Conservation (phyloP, 768 basidiomycete genomes). For the Hericium erinaceus region DNA sequence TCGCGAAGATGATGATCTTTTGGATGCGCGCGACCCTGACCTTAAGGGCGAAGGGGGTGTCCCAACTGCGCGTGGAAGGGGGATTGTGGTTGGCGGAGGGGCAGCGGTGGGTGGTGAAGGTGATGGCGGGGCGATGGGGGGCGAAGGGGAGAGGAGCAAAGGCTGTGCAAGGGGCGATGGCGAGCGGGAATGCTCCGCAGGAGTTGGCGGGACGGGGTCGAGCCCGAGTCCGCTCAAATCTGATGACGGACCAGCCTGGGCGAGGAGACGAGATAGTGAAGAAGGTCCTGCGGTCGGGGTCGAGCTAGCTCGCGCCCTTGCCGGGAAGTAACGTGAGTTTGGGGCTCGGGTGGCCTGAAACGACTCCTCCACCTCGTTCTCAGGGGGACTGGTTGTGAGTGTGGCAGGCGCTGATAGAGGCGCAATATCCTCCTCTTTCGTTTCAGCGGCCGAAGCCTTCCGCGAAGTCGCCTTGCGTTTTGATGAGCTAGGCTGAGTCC, state of each 20-base stretch:
- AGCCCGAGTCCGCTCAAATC: slow-evolving; percentile 19
- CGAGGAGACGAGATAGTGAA: slow-evolving; percentile 69
- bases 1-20: slow-evolving; percentile 56
- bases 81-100: background rate
- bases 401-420: slow-evolving; percentile 42
- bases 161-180: slow-evolving; percentile 20
- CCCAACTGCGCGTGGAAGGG: background rate
- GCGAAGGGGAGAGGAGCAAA: background rate
- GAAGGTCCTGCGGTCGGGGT: slow-evolving; percentile 67
- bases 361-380: slow-evolving; percentile 65
- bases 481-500: slow-evolving; percentile 67
- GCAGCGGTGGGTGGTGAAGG: background rate
- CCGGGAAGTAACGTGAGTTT: slow-evolving; percentile 60
- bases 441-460: slow-evolving; percentile 35
- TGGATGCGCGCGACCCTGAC: slow-evolving; percentile 65
- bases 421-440: slow-evolving; percentile 29
- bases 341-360: slow-evolving; percentile 56
- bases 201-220: slow-evolving; percentile 13
- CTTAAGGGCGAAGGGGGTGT: slow-evolving; percentile 37
- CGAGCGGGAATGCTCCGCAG: slow-evolving; percentile 15
- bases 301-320: slow-evolving; percentile 54
- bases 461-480: slow-evolving; percentile 49
- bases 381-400: slow-evolving; percentile 23
- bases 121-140: background rate
- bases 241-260: slow-evolving; percentile 48